Evolutionary conservation across 2,329 filamentous ascomycete species (phyloP).

Genomic region (Verruconis gallopava): DNA sequence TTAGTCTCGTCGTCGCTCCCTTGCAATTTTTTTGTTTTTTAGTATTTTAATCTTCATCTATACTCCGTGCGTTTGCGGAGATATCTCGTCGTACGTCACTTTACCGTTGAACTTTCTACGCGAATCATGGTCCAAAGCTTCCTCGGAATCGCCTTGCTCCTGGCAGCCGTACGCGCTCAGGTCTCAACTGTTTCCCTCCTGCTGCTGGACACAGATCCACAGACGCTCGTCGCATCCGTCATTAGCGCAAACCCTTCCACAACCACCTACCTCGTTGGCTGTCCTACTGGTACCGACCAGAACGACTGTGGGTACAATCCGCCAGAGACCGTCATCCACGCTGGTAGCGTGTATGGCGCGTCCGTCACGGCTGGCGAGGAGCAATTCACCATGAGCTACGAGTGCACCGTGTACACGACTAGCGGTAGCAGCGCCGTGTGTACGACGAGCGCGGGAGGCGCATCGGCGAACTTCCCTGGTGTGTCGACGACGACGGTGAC

Average conservation of each 20-base stretch:
- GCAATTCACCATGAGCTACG: slow-evolving; percentile 15
- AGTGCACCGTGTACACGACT: slow-evolving; percentile 12
- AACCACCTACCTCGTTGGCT: slow-evolving; percentile 8
- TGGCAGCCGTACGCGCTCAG: background rate
- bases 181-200: slow-evolving; percentile 4
- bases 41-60: no score
- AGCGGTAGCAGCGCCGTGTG: slow-evolving; percentile 14
- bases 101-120: no score
- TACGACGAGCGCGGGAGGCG: slow-evolving; percentile 16
- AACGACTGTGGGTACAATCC: slow-evolving; percentile 10
- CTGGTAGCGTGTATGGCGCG: slow-evolving; percentile 6
- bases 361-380: background rate
- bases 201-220: slow-evolving; percentile 6
- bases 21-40: no score
- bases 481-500: slow-evolving; percentile 13
- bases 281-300: slow-evolving; percentile 6
- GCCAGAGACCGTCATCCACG: slow-evolving; percentile 13
- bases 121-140: no score
- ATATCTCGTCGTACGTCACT: no score
- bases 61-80: no score
- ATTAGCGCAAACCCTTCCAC: slow-evolving; percentile 6
- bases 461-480: slow-evolving; percentile 18
- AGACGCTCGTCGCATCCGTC: slow-evolving; percentile 10
- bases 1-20: no score
- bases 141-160: background rate